Percentiles rank a stretch among this genome's conserved stretches.
Conservation (phyloP, 2,329 filamentous ascomycete genomes). For the Aspergillus oerlinghausenensis region DNA sequence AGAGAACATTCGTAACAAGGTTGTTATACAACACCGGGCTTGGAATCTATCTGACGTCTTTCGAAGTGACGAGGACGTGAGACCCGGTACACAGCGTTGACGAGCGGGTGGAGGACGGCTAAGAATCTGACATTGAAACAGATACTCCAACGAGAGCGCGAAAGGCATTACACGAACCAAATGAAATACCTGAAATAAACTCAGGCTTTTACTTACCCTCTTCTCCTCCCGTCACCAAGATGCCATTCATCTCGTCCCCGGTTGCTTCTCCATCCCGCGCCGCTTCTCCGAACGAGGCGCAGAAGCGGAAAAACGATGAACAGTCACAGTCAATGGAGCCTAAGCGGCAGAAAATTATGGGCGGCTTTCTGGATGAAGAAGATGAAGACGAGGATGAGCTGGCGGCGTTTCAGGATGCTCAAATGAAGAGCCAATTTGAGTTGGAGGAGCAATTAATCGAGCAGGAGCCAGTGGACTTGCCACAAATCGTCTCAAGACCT, state of each 20-base stretch:
- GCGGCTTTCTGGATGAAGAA: slow-evolving; percentile 40
- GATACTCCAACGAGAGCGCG: slow-evolving; percentile 36
- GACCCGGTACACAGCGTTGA: slow-evolving; percentile 23
- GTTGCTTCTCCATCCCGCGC: slow-evolving; percentile 34
- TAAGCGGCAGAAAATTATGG: slow-evolving; percentile 40
- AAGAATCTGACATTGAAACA: slow-evolving; percentile 13
- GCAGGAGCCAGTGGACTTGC: slow-evolving; percentile 12
- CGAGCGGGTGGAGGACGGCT: neutral
- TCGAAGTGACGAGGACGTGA: slow-evolving; percentile 39
- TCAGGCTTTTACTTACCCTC: slow-evolving; percentile 24
- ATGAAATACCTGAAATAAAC: slow-evolving; percentile 10
- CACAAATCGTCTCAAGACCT: slow-evolving; percentile 1
- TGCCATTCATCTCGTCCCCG: slow-evolving; percentile 42
- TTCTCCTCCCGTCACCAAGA: slow-evolving; percentile 30
- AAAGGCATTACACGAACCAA: slow-evolving; percentile 9
- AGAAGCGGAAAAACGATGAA: slow-evolving; percentile 38
- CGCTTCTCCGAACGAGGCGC: slow-evolving; percentile 27
- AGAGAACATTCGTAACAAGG: slow-evolving; percentile 32
- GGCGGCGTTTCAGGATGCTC: slow-evolving; percentile 24
- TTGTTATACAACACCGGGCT: slow-evolving; percentile 41
- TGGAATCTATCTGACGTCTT: slow-evolving; percentile 42
- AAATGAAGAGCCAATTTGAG: slow-evolving; percentile 27
- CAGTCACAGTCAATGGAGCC: slow-evolving; percentile 25
- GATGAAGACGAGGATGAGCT: slow-evolving; percentile 35
- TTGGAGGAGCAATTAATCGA: slow-evolving; percentile 21